Base-by-base conservation (phyloP, 352 stramenopile genomes). In the Pythium insidiosum region DNA sequence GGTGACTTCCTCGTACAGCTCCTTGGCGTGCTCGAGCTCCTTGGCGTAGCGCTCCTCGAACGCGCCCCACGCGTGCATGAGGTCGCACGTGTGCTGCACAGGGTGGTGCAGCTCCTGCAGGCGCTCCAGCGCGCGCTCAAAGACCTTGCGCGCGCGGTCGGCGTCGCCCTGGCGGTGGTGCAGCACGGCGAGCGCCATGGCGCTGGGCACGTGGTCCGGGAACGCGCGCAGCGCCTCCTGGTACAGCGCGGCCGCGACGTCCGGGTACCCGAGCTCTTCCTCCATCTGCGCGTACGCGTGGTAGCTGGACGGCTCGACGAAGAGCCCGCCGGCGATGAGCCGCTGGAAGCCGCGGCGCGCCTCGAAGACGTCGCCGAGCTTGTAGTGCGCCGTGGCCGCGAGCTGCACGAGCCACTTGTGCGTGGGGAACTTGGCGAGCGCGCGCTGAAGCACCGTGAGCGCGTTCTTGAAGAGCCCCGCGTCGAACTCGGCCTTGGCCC, bases 201-300 rank as follows among this genome's bases (percentile, higher is more conserved):
- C 66, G 42, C 65, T 90, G 2, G 81, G 75, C 20, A 89, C 60
- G 44, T 88, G 75, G 33, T 88, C 77, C 6, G 78, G 76, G 29
- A 74, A 55, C 36, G 55, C 53, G 16, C 69, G 68, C 44, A 94
- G 49, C 25, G 69, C 73, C 21, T 84, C 67, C 10, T 61, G 38
- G 44, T 91, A 94, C 22, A 94, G 55, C 4, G 56, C 53, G 24
- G 80, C 54, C 4, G 81, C 81, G 30, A 64, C 63, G 31, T 87
- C 75, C 11, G 78, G 61, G 48, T 87, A 81, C 25, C 81, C 81
- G 12, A 88, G 43, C 28, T 89, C 70, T 28, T 88, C 63, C 50
- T 94, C 81, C 73, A 94, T 88, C 50, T 73, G 79, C 12, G 76
- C 81, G 49, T 88, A 94, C 15, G 81, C 79, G 46, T 94, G 89